phyloP scores from a whole-genome alignment of 2,329 filamentous ascomycete genomes.

The Trichoderma sp. region DNA sequence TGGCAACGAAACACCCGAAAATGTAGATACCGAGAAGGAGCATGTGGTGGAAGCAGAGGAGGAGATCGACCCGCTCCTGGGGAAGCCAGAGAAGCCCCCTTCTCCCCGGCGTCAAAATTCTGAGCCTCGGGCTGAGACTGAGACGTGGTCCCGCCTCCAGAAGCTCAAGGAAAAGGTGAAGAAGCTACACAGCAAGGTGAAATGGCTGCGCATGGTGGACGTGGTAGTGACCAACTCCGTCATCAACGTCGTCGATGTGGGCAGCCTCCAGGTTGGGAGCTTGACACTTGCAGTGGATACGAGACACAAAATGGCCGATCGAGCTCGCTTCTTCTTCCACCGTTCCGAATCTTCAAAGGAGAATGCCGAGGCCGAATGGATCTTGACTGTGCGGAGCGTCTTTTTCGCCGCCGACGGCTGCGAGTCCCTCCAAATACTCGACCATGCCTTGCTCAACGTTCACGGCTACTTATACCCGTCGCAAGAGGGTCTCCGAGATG shows the following conservation, averaged over 20 bases:
- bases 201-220: constrained; percentile 88
- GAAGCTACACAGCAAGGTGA: constrained; percentile 78
- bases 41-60: constrained; percentile 28
- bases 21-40: constrained; percentile 31
- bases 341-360: constrained; percentile 61
- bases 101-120: constrained; percentile 22
- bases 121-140: constrained; percentile 53
- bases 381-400: constrained; percentile 79
- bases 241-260: constrained; percentile 76
- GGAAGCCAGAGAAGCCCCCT: background rate
- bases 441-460: constrained; percentile 84
- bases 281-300: constrained; percentile 89
- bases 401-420: constrained; percentile 83
- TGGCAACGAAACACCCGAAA: constrained; percentile 35
- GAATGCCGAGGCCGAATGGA: constrained; percentile 85
- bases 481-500: constrained; percentile 83
- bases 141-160: constrained; percentile 79
- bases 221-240: constrained; percentile 80
- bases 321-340: constrained; percentile 84
- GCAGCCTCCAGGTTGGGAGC: constrained; percentile 80
- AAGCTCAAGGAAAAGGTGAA: constrained; percentile 84
- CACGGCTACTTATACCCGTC: constrained; percentile 88
- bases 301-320: constrained; percentile 84
- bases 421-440: constrained; percentile 84
- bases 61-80: constrained; percentile 18